Base-by-base conservation (phyloP, 805 yeast genomes). In the Spencermartinsiella europaea region DNA sequence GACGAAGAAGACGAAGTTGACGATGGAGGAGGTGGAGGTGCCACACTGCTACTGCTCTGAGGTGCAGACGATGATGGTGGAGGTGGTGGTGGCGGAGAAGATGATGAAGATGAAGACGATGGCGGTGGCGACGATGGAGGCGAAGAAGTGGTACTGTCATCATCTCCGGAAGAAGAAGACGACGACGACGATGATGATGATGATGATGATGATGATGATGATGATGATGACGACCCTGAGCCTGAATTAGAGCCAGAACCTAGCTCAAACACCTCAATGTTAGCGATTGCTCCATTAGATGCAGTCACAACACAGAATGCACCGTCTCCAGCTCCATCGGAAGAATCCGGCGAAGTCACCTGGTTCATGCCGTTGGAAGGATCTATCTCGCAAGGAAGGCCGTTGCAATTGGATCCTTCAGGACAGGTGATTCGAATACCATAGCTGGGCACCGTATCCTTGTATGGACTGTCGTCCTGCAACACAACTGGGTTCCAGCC, bases 401-500 rank as follows among this genome's bases (percentile, higher is more conserved):
- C 95, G 52, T 70, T 71, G 66, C 96, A 87, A 56, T 79, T 70
- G 42, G 76, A 68, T 43, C 73, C 76, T 57, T 82, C 84, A 7
- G 7, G 10, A 68, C 96, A 88, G 5, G 79, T 76, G 56, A 88
- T 72, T 61, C 80, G 76, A 54, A 88, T 60, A 57, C 96, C 96
- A 56, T 79, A 86, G 25, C 61, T 62, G 38, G 95, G 95, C 52
- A 66, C 69, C 2, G 66, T 66, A 57, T 72, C 65, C 52, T 71
- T 69, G 70, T 81, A 84, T 5, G 83, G 77, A 21, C 72, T 63
- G 21, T 45, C 52, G 1, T 68, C 54, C 53, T 83, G 91, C 57
- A 85, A 64, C 65, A 86, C 85, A 47, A 83, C 76, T 14, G 96
- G 96, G 66, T 88, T 88, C 95, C 95, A 87, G 39, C 91, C 95